Evolutionary conservation across 306 rosid species (phyloP), one percentile per base, ranked within the genome.

Genomic region (Dalbergia oliveri): DNA sequence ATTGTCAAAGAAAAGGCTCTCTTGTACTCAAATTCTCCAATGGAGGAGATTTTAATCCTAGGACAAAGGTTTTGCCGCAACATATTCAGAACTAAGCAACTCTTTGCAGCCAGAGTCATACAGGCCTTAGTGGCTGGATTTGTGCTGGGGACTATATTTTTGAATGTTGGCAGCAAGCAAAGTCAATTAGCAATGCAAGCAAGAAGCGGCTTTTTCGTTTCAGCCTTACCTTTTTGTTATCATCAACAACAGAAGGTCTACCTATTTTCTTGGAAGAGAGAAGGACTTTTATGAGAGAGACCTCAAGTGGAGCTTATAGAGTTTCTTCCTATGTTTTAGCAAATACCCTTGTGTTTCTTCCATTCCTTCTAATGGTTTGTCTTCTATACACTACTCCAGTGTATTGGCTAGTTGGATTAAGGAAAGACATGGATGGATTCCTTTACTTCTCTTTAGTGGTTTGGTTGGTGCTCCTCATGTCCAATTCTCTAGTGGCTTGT

Each of bases 401-500:
- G 57, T 93, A 93, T 82, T 89, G 96, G 97, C 75, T 93, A 13
- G 91, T 89, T 66, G 97, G 97, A 66, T 69, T 93, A 81, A 83
- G 91, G 67, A 85, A 82, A 73, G 90, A 85, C 37, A 53, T 79
- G 13, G 92, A 79, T 57, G 92, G 88, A 58, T 93, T 93, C 73
- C 84, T 91, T 53, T 93, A 91, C 81, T 93, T 93, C 69, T 84
- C 88, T 66, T 69, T 91, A 39, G 91, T 91, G 82, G 92, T 90
- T 68, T 93, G 96, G 94, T 65, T 88, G 85, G 93, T 93, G 37
- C 78, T 91, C 65, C 82, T 89, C 73, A 89, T 87, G 94, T 94
- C 99, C 0, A 93, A 91, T 74, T 93, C 99, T 60, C 90, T 93
- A 4, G 97, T 93, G 43, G 95, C 99, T 5, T 93, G 98, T 87